Percentiles rank a stretch among this genome's conserved stretches.
phyloP scores from a whole-genome alignment of 176 grass and related monocot genomes.

The Cocos nucifera region DNA sequence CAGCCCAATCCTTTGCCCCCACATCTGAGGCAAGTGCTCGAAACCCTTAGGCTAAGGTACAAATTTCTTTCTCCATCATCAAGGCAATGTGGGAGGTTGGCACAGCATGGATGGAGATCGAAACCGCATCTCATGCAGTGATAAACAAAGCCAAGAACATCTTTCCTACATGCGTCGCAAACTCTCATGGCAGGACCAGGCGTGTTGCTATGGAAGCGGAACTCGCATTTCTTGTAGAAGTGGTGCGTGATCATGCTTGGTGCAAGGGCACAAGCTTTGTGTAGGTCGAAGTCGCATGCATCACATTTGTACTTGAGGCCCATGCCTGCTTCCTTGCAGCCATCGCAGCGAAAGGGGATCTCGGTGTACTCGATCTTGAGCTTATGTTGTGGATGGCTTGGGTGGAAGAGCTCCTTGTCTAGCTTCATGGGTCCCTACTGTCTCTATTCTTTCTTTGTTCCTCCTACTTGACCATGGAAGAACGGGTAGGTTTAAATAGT shows the following conservation, averaged over 20 bases:
- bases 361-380: conserved; percentile 31
- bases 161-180: conserved; percentile 25
- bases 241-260: conserved; percentile 13
- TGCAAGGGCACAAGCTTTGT: conserved; percentile 26
- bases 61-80: conserved; percentile 24
- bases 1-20: conserved; percentile 29
- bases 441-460: not conserved
- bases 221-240: conserved; percentile 31
- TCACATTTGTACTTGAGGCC: conserved; percentile 31
- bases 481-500: not conserved
- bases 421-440: conserved; percentile 18
- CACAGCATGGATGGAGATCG: conserved; percentile 32
- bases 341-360: conserved; percentile 27
- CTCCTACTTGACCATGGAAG: not conserved
- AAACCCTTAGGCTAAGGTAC: conserved; percentile 19
- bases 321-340: conserved; percentile 28
- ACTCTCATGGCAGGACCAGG: conserved; percentile 8
- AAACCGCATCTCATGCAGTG: conserved; percentile 24
- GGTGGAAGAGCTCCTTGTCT: conserved; percentile 27
- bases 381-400: conserved; percentile 29
- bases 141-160: conserved; percentile 24
- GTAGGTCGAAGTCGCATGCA: conserved; percentile 30
- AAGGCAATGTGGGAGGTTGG: conserved; percentile 21
- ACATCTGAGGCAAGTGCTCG: conserved; percentile 19
- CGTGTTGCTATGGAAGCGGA: conserved; percentile 17